phyloP scores from a whole-genome alignment of 768 basidiomycete species.

The Pluteus cervinus region DNA sequence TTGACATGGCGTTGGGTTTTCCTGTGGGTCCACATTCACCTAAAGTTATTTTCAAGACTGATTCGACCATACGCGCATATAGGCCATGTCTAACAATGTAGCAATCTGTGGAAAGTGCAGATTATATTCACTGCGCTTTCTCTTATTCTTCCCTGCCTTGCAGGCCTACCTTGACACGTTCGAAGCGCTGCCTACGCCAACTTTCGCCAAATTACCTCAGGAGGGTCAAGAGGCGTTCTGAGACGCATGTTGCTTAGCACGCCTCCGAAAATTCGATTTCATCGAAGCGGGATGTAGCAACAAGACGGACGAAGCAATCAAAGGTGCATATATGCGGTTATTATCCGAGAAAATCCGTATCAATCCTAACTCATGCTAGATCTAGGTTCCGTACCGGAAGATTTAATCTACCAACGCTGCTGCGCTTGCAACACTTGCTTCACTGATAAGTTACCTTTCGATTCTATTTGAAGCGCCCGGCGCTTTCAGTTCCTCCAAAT shows the following conservation, averaged over 20 bases:
- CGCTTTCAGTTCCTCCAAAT: conserved; percentile 19
- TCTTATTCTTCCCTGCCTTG: conserved; percentile 55
- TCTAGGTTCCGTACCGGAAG: conserved; percentile 50
- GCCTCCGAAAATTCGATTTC: conserved; percentile 26
- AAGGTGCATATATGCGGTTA: conserved; percentile 31
- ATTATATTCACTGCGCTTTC: conserved; percentile 57
- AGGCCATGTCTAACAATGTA: conserved; percentile 71
- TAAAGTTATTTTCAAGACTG: background rate
- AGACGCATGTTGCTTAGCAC: conserved; percentile 48
- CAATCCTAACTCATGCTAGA: conserved; percentile 29
- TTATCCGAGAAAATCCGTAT: background rate
- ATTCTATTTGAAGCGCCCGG: conserved; percentile 3
- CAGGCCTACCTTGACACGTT: conserved; percentile 57
- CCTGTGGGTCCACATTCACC: conserved; percentile 43
- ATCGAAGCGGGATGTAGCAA: conserved; percentile 44
- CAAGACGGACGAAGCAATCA: conserved; percentile 49
- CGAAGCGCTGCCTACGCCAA: conserved; percentile 48
- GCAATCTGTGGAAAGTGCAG: conserved; percentile 59
- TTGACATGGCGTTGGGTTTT: conserved; percentile 69
- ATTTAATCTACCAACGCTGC: conserved; percentile 62
- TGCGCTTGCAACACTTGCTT: conserved; percentile 49
- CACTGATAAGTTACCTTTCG: conserved; percentile 31
- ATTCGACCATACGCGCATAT: background rate
- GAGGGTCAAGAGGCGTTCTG: conserved; percentile 60
- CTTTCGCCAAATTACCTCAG: conserved; percentile 60